Evolutionary conservation across 2,329 filamentous ascomycete genomes (phyloP).

Genomic region (Colletotrichum tropicicola): DNA sequence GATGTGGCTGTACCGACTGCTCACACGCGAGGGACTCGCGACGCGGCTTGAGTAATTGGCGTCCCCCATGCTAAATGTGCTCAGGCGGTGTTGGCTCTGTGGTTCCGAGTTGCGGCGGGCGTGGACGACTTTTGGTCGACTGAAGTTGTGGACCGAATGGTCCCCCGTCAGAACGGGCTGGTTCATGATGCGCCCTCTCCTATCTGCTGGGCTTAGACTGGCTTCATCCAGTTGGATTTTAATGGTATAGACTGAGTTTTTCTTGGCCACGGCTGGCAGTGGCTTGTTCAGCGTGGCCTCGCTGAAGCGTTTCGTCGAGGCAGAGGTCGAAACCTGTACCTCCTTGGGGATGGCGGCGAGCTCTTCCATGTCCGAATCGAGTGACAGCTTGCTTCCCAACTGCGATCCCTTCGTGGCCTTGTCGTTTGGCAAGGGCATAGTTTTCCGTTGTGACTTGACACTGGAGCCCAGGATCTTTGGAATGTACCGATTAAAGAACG

Average conservation of each 20-base stretch:
- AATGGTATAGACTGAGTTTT: constrained; percentile 29
- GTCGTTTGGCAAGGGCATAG: neutral
- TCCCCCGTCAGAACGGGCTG: neutral
- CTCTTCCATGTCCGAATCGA: neutral
- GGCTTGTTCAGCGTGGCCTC: constrained; percentile 38
- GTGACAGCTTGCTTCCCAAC: constrained; percentile 1
- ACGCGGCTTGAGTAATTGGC: neutral
- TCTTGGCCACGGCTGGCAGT: constrained; percentile 34
- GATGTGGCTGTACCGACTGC: constrained; percentile 10
- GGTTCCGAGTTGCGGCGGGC: constrained; percentile 7
- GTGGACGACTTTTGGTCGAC: constrained; percentile 2
- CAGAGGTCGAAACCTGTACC: neutral
- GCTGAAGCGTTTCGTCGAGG: neutral
- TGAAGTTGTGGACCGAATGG: constrained; percentile 13
- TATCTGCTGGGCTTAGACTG: constrained; percentile 20
- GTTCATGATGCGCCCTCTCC: neutral
- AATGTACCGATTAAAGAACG: constrained; percentile 50
- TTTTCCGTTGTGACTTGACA: neutral
- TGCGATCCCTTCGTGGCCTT: constrained; percentile 8
- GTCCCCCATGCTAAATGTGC: neutral
- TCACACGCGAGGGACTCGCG: neutral
- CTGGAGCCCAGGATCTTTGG: constrained; percentile 37
- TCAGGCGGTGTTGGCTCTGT: neutral
- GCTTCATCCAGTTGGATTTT: constrained; percentile 27
- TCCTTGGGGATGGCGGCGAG: neutral